Evolutionary conservation across 2,329 filamentous ascomycete species (phyloP), one percentile per base, ranked within the genome.

Genomic region (Aspergillus oerlinghausenensis): DNA sequence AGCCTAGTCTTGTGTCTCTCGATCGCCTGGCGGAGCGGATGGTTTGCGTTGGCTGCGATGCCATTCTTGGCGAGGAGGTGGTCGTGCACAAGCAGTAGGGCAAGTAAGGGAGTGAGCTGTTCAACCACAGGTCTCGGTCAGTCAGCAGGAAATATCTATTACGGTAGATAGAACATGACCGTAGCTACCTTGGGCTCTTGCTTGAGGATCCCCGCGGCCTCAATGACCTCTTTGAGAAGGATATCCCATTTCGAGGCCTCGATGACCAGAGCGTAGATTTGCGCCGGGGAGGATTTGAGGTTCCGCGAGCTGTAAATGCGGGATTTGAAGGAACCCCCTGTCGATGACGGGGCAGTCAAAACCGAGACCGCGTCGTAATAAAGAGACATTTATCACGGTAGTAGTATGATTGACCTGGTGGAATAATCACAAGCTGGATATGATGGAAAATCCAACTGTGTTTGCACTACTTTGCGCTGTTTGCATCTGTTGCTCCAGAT

Each of bases 211-310:
- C 85, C 88, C 1, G 91, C 83, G 62, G 82, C 85, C 65, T 97
- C 91, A 68, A 99, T 85, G n/a, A 97, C 88, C 68, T 96, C 92
- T 67, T 91, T 91, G 50, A 99, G 77, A 2, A 97, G 81, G 3
- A 80, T 72, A 65, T 92, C 94, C 90, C 93, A 97, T 85, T 96
- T 97, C 64, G 88, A 87, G 1, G 90, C 86, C 74, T 97, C 92
- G 23, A 88, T 83, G 23, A 92, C 88, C 38, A 99, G 79, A 8
- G 94, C 94, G 71, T 94, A 97, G 7, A 97, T 80, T 70, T 95
- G 90, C 10, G 87, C 87, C 0, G 88, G 88, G 2, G 88, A 83
- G 17, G 89, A 92, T 69, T 93, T 96, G 63, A 91, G 76, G 65
- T 88, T 88, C 59, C 86, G 87, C 57, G 81, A 80, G 47, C 76